These are phyloP conservation scores for Epichloe sibirici DNA, from an alignment of 2,329 filamentous ascomycete genomes.

Conservation along the genomic window DNA sequence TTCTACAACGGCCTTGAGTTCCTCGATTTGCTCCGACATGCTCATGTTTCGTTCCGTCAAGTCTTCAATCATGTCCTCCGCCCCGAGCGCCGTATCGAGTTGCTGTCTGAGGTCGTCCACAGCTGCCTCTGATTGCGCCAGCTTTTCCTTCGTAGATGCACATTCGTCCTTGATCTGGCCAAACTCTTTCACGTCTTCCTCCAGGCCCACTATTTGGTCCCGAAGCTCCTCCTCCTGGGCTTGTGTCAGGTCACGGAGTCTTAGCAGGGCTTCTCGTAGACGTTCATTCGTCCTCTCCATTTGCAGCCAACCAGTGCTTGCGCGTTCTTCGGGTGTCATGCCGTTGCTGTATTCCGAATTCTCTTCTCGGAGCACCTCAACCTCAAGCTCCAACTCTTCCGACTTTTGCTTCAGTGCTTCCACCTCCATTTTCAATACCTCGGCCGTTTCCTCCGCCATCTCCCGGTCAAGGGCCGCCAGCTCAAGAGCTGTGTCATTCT, in stretches of 20 bases:
- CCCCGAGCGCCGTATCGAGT: conserved; percentile 74
- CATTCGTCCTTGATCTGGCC: conserved; percentile 56
- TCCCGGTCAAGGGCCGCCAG: conserved; percentile 82
- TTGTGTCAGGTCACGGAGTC: conserved; percentile 75
- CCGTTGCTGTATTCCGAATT: conserved; percentile 73
- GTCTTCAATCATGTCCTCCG: conserved; percentile 90
- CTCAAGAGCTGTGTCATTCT: conserved; percentile 77
- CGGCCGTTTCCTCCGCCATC: conserved; percentile 89
- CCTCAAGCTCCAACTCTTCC: conserved; percentile 78
- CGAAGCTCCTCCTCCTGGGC: conserved; percentile 72
- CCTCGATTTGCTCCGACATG: conserved; percentile 70
- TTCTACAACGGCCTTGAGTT: conserved; percentile 69
- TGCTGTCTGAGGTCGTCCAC: conserved; percentile 83
- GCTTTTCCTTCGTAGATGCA: conserved; percentile 56
- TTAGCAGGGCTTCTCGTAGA: conserved; percentile 70
- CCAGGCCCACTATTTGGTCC: conserved; percentile 60
- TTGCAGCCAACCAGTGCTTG: conserved; percentile 78
- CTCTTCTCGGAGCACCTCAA: conserved; percentile 78
- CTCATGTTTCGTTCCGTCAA: conserved; percentile 78
- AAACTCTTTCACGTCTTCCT: conserved; percentile 60
- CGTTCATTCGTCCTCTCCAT: conserved; percentile 86
- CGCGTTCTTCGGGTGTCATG: conserved; percentile 78
- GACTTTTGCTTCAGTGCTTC: conserved; percentile 62
- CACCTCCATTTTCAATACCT: conserved; percentile 68
- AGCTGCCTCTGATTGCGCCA: conserved; percentile 58